Evolutionary conservation across 768 basidiomycete species (phyloP).

Genomic region (Thelephora ganbajun): DNA sequence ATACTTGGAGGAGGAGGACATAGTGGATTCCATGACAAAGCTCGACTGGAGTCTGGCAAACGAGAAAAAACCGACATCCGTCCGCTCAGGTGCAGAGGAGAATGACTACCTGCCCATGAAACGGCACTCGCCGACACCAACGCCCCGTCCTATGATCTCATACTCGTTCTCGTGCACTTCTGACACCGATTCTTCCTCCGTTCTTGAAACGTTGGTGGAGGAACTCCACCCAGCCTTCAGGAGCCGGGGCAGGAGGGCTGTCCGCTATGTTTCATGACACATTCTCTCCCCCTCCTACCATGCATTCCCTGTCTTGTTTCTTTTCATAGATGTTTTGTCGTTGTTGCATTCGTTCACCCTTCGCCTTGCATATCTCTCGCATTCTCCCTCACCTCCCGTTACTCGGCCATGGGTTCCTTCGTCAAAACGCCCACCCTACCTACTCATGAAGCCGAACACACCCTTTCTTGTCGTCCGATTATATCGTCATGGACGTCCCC

Average conservation of each 20-base stretch:
- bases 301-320: too few relatives aligned
- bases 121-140: neutral
- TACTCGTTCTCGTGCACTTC: neutral
- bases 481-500: too few relatives aligned
- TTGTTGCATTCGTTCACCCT: too few relatives aligned
- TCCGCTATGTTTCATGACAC: constrained; percentile 21
- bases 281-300: too few relatives aligned
- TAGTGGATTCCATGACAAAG: neutral
- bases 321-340: too few relatives aligned
- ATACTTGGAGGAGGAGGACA: neutral
- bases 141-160: neutral
- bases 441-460: too few relatives aligned
- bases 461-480: too few relatives aligned
- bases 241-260: constrained; percentile 28
- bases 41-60: neutral
- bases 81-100: neutral
- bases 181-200: neutral
- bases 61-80: neutral
- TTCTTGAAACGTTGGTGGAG: neutral
- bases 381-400: too few relatives aligned
- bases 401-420: too few relatives aligned
- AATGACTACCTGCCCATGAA: neutral
- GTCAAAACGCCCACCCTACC: too few relatives aligned
- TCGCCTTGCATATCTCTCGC: too few relatives aligned
- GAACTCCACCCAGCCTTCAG: constrained; percentile 21